These are phyloP conservation scores for Salix suchowensis DNA, from an alignment of 345 rosid genomes.

Conservation along the genomic window DNA sequence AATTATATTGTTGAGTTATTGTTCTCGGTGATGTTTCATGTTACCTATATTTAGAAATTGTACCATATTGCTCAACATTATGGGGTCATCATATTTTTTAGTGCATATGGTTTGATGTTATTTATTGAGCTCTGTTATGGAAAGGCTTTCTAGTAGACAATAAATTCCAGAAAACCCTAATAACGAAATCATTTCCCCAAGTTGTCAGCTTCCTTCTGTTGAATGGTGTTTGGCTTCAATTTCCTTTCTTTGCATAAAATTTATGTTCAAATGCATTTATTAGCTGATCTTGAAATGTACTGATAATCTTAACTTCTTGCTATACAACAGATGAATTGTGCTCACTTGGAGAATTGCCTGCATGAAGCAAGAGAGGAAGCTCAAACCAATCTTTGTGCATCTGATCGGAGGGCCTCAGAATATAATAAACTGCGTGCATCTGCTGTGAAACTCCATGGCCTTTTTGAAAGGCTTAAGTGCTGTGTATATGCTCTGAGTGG, in stretches of 20 bases:
- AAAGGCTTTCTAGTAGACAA: background rate
- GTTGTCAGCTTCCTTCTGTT: background rate
- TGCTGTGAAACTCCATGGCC: constrained; percentile 76
- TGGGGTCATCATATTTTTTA: background rate
- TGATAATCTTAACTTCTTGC: background rate
- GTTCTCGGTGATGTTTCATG: background rate
- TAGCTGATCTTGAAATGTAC: background rate
- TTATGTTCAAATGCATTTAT: background rate
- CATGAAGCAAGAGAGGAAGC: constrained; percentile 99
- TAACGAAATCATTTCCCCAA: background rate
- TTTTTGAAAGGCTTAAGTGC: constrained; percentile 70
- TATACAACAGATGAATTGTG: constrained; percentile 80
- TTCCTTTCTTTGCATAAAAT: background rate
- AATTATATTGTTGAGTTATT: background rate
- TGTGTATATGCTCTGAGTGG: constrained; percentile 63
- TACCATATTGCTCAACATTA: background rate
- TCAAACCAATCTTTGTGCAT: constrained; percentile 91
- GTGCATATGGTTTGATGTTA: background rate
- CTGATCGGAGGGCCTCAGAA: constrained; percentile 84
- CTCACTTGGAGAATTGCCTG: constrained; percentile 92
- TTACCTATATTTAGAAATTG: background rate
- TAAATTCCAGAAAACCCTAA: background rate
- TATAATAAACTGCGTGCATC: constrained; percentile 77
- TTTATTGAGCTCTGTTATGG: background rate
- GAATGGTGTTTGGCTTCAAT: background rate